phyloP scores from a whole-genome alignment of 2,329 filamentous ascomycete genomes.

The Stagonosporopsis vannaccii region DNA sequence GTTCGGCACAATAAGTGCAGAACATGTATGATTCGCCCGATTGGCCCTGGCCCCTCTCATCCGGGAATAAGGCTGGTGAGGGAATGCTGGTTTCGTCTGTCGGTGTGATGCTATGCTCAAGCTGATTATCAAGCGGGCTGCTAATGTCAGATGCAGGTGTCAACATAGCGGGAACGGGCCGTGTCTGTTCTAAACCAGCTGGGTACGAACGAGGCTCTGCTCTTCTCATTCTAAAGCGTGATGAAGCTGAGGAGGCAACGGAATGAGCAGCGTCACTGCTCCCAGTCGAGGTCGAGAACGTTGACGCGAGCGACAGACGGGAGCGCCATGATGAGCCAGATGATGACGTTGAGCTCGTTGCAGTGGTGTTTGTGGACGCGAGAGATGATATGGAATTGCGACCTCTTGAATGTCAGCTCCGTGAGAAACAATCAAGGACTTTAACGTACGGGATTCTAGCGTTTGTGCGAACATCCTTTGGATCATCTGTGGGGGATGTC shows the following conservation, averaged over 20 bases:
- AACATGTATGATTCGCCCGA: conserved; percentile 48
- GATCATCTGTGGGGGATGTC: conserved; percentile 47
- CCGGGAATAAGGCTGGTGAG: conserved; percentile 30
- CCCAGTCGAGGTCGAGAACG: conserved; percentile 39
- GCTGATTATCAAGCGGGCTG: conserved; percentile 41
- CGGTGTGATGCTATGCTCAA: conserved; percentile 40
- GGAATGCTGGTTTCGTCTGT: conserved; percentile 43
- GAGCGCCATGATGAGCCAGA: conserved; percentile 44
- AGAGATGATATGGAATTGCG: conserved; percentile 47
- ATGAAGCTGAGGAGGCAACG: conserved; percentile 40
- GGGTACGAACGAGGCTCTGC: conserved; percentile 48
- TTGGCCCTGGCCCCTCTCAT: conserved; percentile 33
- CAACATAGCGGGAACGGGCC: conserved; percentile 39
- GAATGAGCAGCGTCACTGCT: conserved; percentile 42
- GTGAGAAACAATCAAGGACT: not conserved
- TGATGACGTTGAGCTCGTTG: conserved; percentile 39
- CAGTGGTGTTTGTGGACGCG: conserved; percentile 40
- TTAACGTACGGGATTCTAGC: conserved; percentile 44
- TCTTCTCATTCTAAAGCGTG: conserved; percentile 38
- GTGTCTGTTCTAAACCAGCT: conserved; percentile 42
- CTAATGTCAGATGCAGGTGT: conserved; percentile 42
- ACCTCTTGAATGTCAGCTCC: conserved; percentile 36
- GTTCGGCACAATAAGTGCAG: conserved; percentile 49
- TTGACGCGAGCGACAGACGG: conserved; percentile 44
- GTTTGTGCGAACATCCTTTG: conserved; percentile 49